Conservation (phyloP, 495 filamentous ascomycete species). For the Glutinoglossum americanum region DNA sequence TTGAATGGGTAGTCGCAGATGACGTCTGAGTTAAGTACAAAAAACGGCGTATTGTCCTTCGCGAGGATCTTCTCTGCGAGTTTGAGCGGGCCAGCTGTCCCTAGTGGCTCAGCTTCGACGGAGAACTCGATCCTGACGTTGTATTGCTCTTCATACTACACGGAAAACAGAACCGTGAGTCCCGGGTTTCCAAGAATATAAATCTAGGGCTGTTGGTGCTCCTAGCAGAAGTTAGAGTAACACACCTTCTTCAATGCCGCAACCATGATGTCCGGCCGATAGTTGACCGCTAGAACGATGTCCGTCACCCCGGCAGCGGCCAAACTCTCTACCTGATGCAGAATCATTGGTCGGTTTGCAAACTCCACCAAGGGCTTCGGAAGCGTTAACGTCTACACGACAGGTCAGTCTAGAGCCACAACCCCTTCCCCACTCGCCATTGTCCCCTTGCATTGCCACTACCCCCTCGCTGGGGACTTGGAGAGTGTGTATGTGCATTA, state of each 20-base stretch:
- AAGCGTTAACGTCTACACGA: constrained; percentile 67
- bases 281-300: constrained; percentile 96
- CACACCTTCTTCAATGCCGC: constrained; percentile 43
- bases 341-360: constrained; percentile 96
- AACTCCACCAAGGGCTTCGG: constrained; percentile 97
- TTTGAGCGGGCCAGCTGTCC: constrained; percentile 90
- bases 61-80: constrained; percentile 82
- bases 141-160: constrained; percentile 74
- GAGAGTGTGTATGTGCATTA: not conserved
- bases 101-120: constrained; percentile 84
- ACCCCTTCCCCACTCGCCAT: not conserved
- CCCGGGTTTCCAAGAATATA: too few species aligned
- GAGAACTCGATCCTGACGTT: constrained; percentile 91
- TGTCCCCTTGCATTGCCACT: not conserved
- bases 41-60: constrained; percentile 88
- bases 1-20: constrained; percentile 97
- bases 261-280: constrained; percentile 92
- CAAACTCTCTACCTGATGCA: constrained; percentile 90
- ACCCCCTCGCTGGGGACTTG: not conserved
- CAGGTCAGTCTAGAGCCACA: not conserved
- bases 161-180: not conserved
- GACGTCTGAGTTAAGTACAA: constrained; percentile 96
- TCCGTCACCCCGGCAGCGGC: constrained; percentile 92
- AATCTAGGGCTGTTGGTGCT: not conserved
- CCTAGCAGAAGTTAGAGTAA: not conserved